These are phyloP conservation scores for Metschnikowia bowlesiae DNA, from an alignment of 805 yeast species.

Conservation along the genomic window DNA sequence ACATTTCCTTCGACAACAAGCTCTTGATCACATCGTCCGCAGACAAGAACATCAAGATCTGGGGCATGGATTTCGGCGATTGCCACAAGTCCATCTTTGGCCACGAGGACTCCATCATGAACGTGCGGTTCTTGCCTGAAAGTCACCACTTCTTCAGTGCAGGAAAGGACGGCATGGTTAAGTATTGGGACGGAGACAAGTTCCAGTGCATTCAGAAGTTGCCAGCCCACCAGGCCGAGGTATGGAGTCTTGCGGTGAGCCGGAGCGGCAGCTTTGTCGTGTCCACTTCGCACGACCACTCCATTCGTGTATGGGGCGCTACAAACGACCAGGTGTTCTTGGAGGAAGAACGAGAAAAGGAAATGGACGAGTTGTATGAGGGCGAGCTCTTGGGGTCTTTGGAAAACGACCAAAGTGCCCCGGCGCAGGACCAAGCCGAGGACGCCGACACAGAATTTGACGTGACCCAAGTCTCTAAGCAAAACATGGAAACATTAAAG, in stretches of 20 bases:
- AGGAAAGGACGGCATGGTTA: constrained; percentile 82
- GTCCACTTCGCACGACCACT: constrained; percentile 88
- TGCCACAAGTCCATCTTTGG: constrained; percentile 96
- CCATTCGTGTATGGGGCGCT: constrained; percentile 89
- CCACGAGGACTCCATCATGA: constrained; percentile 94
- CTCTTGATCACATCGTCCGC: constrained; percentile 90
- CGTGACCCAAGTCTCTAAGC: constrained; percentile 65
- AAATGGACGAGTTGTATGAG: constrained; percentile 88
- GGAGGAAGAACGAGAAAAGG: constrained; percentile 95
- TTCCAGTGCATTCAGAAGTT: constrained; percentile 90
- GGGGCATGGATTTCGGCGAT: constrained; percentile 99
- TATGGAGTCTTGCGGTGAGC: constrained; percentile 87
- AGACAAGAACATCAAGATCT: constrained; percentile 92
- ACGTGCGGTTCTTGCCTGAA: constrained; percentile 77
- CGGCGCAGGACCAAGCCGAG: constrained; percentile 33
- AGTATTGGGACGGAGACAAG: constrained; percentile 98
- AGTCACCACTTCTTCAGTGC: constrained; percentile 86
- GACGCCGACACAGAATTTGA: constrained; percentile 46
- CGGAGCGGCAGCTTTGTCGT: constrained; percentile 66
- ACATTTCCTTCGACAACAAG: constrained; percentile 85
- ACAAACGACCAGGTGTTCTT: constrained; percentile 93
- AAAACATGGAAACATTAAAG: constrained; percentile 85
- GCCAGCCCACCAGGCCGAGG: constrained; percentile 81
- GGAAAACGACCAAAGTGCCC: constrained; percentile 8
- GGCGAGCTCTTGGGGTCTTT: constrained; percentile 51